Evolutionary conservation across 2,329 filamentous ascomycete genomes (phyloP), one percentile per base, ranked within the genome.

Genomic region (Incumbomyces delicatus): DNA sequence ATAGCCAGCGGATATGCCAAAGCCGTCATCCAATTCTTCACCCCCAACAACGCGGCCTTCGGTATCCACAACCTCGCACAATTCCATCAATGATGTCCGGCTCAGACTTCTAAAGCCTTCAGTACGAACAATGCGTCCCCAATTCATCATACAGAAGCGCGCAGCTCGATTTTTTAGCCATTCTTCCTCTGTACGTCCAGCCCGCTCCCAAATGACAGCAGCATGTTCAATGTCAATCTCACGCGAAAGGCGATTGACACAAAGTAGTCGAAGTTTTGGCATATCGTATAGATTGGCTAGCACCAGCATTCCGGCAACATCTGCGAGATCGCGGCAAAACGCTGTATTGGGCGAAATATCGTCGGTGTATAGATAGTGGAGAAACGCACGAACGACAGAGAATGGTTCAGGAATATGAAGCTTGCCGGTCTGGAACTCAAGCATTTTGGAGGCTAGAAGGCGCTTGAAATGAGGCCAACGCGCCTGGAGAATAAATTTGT

Each of bases 261-360:
- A 95, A 1, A 96, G 75, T 6, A 95, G 77, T 16, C 90, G 85
- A 18, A 98, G 78, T 56, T 92, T 87, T 1, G 89, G 89, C 70
- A 98, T 94, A 61, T 95, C 90, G 68, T 98, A 98, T 39, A 96
- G 86, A 63, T 96, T 95, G 36, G 88, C 88, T 86, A 98, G 94
- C 53, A 98, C 90, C 2, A 98, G 76, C 65, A 98, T 80, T 7
- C 92, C 90, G 0, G 92, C 90, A 12, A 96, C 88, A 57, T 95
- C 89, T 27, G 82, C 79, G 16, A 95, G 77, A 7, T 68, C 72
- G 0, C 77, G 72, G 39, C 77, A 78, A 51, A 73, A 72, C 41
- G 83, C 76, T 0, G 78, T 77, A 48, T 72, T 68, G n/a, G 64
- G 66, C 2, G 66, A 63, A 55, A 98, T 95, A 56, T 83, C 90